Percentiles rank a stretch among this genome's conserved stretches.
Evolutionary conservation across 139 green algal genomes (phyloP).

Genomic region (Protoeuglena noctilucae): DNA sequence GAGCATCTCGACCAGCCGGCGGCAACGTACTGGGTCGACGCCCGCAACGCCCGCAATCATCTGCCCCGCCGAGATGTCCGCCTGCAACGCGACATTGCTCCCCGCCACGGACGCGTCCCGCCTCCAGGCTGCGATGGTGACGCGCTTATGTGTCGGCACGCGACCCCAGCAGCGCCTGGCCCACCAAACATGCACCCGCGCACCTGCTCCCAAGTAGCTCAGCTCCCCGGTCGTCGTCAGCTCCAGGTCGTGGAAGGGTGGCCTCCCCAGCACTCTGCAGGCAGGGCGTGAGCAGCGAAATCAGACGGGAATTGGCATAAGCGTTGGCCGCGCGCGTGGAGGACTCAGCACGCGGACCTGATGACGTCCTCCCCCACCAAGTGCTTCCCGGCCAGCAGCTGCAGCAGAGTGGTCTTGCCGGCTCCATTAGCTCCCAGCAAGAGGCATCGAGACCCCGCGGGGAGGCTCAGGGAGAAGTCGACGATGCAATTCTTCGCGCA

Average conservation of each 20-base stretch:
- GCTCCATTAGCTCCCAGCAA: conserved; percentile 87
- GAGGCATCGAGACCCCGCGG: conserved; percentile 57
- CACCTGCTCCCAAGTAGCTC: conserved; percentile 69
- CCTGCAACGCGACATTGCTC: conserved; percentile 55
- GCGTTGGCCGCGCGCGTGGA: no score
- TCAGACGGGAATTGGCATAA: no score
- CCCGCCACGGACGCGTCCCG: conserved; percentile 83
- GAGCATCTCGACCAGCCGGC: conserved; percentile 62
- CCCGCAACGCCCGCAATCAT: conserved; percentile 72
- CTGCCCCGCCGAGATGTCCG: conserved; percentile 59
- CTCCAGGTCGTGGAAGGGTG: conserved; percentile 84
- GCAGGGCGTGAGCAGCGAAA: no score
- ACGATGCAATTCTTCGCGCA: no score
- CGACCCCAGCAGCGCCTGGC: background rate
- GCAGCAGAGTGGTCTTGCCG: conserved; percentile 77
- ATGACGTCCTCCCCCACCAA: conserved; percentile 71
- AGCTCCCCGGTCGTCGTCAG: conserved; percentile 55
- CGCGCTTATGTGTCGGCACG: background rate
- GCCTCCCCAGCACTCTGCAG: conserved; percentile 70
- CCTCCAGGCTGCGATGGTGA: conserved; percentile 69
- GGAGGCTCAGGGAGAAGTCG: conserved; percentile 39
- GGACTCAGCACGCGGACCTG: no score
- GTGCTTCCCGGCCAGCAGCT: conserved; percentile 86
- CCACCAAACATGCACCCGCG: background rate
- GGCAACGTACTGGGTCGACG: conserved; percentile 50